Evolutionary conservation across 805 yeast species (phyloP).

Genomic region (Suhomyces vadensis): DNA sequence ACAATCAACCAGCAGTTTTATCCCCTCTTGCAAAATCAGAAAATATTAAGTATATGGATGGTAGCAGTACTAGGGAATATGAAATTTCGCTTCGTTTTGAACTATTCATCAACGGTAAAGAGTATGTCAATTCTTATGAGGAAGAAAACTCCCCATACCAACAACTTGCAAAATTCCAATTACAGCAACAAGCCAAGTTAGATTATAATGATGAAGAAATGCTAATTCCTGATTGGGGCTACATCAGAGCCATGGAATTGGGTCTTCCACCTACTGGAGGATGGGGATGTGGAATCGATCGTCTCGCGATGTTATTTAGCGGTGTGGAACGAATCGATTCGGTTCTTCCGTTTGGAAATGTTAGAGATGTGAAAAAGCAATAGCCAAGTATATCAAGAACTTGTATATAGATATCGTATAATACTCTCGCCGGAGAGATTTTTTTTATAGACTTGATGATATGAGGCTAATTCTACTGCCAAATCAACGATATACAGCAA

Average conservation of each 20-base stretch:
- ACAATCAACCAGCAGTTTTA: slow-evolving; percentile 79
- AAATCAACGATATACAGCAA: too few relatives aligned
- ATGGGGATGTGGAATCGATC: slow-evolving; percentile 93
- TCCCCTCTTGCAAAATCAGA: slow-evolving; percentile 86
- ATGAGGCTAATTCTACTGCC: too few relatives aligned
- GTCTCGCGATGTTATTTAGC: slow-evolving; percentile 78
- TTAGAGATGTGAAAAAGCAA: slow-evolving; percentile 69
- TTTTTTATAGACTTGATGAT: too few relatives aligned
- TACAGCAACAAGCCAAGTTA: slow-evolving; percentile 53
- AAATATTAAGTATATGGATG: slow-evolving; percentile 20
- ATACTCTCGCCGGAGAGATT: too few relatives aligned
- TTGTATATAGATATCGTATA: background rate
- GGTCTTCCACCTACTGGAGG: slow-evolving; percentile 99
- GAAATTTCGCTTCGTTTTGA: slow-evolving; percentile 75
- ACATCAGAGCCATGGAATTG: slow-evolving; percentile 77
- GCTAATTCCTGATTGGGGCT: slow-evolving; percentile 69
- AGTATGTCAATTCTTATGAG: slow-evolving; percentile 90
- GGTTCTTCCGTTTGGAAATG: slow-evolving; percentile 72
- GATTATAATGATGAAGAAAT: slow-evolving; percentile 59
- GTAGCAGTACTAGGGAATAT: slow-evolving; percentile 18
- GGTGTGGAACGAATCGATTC: slow-evolving; percentile 67
- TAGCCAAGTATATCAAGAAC: slow-evolving; percentile 18
- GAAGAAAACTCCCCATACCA: slow-evolving; percentile 87
- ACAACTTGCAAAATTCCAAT: slow-evolving; percentile 63
- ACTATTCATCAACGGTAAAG: slow-evolving; percentile 75